Percentiles rank a stretch among this genome's conserved stretches.
Conservation (phyloP, 306 rosid species). For the Lathyrus tuberosus region DNA sequence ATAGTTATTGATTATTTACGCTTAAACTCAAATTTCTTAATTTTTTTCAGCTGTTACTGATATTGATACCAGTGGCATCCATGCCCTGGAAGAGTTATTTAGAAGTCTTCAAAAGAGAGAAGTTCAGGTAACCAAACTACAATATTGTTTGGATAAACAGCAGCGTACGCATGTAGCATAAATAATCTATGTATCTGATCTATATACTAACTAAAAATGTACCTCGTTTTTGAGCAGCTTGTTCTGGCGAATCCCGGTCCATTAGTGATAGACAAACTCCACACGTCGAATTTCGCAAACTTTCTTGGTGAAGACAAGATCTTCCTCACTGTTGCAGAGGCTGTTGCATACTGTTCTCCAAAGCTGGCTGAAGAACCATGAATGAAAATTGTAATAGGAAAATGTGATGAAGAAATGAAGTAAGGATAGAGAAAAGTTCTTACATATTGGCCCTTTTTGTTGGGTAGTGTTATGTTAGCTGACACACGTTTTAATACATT, state of each 20-base stretch:
- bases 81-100: slow-evolving; percentile 78
- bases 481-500: neutral
- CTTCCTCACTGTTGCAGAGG: slow-evolving; percentile 92
- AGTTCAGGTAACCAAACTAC: slow-evolving; percentile 58
- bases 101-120: slow-evolving; percentile 84
- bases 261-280: slow-evolving; percentile 78
- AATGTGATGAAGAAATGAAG: slow-evolving; percentile 25
- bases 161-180: neutral
- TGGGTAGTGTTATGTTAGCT: slow-evolving; percentile 10
- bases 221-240: slow-evolving; percentile 61
- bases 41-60: slow-evolving; percentile 82
- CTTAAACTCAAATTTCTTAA: slow-evolving; percentile 12
- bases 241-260: slow-evolving; percentile 95
- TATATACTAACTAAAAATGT: slow-evolving; percentile 28
- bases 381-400: slow-evolving; percentile 38
- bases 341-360: slow-evolving; percentile 72
- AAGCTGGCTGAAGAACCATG: slow-evolving; percentile 68
- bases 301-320: slow-evolving; percentile 83
- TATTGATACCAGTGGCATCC: slow-evolving; percentile 95
- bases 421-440: slow-evolving; percentile 20
- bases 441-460: slow-evolving; percentile 17
- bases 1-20: neutral
- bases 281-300: slow-evolving; percentile 58
- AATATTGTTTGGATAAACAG: neutral
- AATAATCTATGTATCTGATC: no score